These are phyloP conservation scores for Didymella keratinophila DNA, from an alignment of 2,329 filamentous ascomycete genomes.

Conservation along the genomic window DNA sequence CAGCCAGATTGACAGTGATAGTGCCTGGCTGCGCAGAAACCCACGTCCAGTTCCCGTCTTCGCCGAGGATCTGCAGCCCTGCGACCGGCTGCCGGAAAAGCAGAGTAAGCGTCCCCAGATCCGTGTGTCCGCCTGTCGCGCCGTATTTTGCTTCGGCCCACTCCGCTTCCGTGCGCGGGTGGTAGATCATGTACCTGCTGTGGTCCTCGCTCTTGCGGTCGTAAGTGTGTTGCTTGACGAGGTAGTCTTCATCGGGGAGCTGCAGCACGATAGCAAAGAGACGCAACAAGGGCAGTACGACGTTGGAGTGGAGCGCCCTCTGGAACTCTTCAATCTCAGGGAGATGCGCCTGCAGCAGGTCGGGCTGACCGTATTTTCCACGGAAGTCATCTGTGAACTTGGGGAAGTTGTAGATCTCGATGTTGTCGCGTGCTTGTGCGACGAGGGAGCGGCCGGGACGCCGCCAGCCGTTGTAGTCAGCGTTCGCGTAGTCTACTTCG, in stretches of 20 bases:
- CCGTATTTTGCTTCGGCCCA: slow-evolving; percentile 53
- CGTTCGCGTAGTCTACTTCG: slow-evolving; percentile 53
- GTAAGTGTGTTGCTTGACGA: slow-evolving; percentile 65
- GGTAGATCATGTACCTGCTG: slow-evolving; percentile 69
- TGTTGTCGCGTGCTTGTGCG: slow-evolving; percentile 58
- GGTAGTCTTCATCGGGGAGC: slow-evolving; percentile 65
- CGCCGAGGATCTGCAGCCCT: slow-evolving; percentile 61
- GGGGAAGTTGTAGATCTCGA: slow-evolving; percentile 67
- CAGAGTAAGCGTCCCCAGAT: slow-evolving; percentile 64
- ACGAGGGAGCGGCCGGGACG: slow-evolving; percentile 46
- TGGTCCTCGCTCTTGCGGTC: slow-evolving; percentile 67
- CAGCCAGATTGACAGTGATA: slow-evolving; percentile 54
- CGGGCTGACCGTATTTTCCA: slow-evolving; percentile 45
- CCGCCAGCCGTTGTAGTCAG: slow-evolving; percentile 63
- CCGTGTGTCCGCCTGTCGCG: slow-evolving; percentile 62
- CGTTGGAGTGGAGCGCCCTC: slow-evolving; percentile 59
- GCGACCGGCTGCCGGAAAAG: slow-evolving; percentile 67
- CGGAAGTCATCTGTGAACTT: slow-evolving; percentile 68
- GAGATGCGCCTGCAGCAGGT: slow-evolving; percentile 54
- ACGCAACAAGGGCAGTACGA: slow-evolving; percentile 65
- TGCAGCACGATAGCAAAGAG: slow-evolving; percentile 69
- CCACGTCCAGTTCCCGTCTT: slow-evolving; percentile 54
- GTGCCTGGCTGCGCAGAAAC: slow-evolving; percentile 51
- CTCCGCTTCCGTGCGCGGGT: slow-evolving; percentile 59
- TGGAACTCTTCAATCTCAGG: slow-evolving; percentile 65